Evolutionary conservation across 805 yeast genomes (phyloP).

Genomic region (Candida vartiovaarae): DNA sequence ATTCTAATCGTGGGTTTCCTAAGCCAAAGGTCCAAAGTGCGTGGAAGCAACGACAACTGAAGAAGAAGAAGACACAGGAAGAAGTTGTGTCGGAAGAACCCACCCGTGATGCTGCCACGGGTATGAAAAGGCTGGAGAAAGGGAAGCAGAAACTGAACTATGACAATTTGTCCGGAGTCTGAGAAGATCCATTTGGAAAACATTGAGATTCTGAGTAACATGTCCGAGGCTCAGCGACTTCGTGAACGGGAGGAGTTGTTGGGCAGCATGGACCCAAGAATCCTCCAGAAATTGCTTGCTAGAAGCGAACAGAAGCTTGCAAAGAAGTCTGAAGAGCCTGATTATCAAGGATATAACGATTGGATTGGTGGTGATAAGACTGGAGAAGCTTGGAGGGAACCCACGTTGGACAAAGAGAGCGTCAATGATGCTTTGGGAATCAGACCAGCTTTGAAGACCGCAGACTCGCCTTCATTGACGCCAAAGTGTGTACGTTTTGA

Average conservation of each 20-base stretch:
- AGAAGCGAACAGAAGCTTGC: conserved; percentile 45
- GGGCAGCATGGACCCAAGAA: conserved; percentile 58
- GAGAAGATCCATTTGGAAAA: conserved; percentile 77
- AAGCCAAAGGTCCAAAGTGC: conserved; percentile 74
- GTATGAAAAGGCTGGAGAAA: conserved; percentile 76
- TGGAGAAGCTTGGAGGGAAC: conserved; percentile 19
- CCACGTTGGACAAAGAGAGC: conserved; percentile 10
- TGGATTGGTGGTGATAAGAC: conserved; percentile 25
- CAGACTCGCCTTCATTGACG: background rate
- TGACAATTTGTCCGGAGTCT: conserved; percentile 48
- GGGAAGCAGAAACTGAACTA: conserved; percentile 65
- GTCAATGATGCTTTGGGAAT: conserved; percentile 18
- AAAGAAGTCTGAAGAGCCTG: conserved; percentile 8
- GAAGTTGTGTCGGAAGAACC: conserved; percentile 57
- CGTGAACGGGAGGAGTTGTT: conserved; percentile 61
- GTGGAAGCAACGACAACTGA: conserved; percentile 89
- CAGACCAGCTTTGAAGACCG: background rate
- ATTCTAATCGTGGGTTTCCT: conserved; percentile 79
- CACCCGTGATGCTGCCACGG: conserved; percentile 82
- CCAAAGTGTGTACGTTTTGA: conserved; percentile 29
- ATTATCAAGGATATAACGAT: conserved; percentile 22
- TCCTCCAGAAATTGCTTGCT: conserved; percentile 50
- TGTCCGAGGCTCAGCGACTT: conserved; percentile 61
- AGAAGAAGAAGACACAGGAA: conserved; percentile 79
- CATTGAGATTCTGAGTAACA: conserved; percentile 46